Percentiles rank a stretch among this genome's conserved stretches.
phyloP scores from a whole-genome alignment of 768 basidiomycete species.

The Mycena alexandri region DNA sequence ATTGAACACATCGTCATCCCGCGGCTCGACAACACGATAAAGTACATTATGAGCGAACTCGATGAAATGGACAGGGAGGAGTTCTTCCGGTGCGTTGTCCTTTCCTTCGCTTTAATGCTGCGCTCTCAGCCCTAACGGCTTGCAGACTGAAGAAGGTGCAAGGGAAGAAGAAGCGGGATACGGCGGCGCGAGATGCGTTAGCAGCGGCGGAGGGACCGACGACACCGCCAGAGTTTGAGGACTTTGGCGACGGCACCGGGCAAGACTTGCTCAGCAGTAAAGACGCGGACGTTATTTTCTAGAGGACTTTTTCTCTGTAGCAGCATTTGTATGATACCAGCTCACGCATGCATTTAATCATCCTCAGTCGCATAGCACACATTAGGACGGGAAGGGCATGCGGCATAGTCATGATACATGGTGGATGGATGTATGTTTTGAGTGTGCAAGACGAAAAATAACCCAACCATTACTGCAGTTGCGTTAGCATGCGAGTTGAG shows the following conservation, averaged over 20 bases:
- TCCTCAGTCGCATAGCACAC: constrained; percentile 15
- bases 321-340: constrained; percentile 34
- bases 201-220: constrained; percentile 45
- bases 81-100: constrained; percentile 79
- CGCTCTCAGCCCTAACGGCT: constrained; percentile 2
- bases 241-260: constrained; percentile 52
- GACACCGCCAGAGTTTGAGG: constrained; percentile 48
- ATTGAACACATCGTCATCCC: constrained; percentile 99
- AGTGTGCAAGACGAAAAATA: constrained; percentile 42
- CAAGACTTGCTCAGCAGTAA: constrained; percentile 84
- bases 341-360: constrained; percentile 32
- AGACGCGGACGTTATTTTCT: constrained; percentile 96
- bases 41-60: constrained; percentile 96
- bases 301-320: constrained; percentile 28
- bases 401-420: constrained; percentile 82
- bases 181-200: constrained; percentile 53
- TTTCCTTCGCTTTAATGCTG: neutral
- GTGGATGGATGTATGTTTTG: constrained; percentile 64
- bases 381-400: constrained; percentile 50
- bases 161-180: constrained; percentile 94
- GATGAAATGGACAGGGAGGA: constrained; percentile 99
- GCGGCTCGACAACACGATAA: constrained; percentile 95
- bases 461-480: constrained; percentile 52
- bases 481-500: constrained; percentile 20
- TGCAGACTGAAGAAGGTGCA: constrained; percentile 94